Base-by-base conservation (phyloP, 2,329 filamentous ascomycete genomes). In the Aspergillus quadrilineatus region DNA sequence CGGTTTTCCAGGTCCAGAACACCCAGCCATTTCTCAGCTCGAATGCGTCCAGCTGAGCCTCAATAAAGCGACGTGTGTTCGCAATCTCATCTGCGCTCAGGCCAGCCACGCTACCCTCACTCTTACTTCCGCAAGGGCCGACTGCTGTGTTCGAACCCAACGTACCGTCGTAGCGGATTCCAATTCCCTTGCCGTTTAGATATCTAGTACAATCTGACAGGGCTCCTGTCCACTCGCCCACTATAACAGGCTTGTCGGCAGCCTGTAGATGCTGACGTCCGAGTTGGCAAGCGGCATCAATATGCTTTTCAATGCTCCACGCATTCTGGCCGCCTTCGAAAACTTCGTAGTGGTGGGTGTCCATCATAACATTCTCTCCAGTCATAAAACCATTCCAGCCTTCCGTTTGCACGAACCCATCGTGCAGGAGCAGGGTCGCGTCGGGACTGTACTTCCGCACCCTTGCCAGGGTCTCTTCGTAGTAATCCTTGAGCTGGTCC, bases 341-440 rank as follows among this genome's bases (percentile, higher is more conserved):
- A 56, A 85, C 78, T 67, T 88, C 82, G 67, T 89, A 89, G 66
- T 89, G 84, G 67, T 89, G 87, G 56, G 86, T 85, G 65, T 89
- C 87, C 60, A 89, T 72, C 45, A 82, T 80, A 41, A 87, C 80
- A 46, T 82, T 81, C 47, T 69, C 66, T 17, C 73, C 75, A 2
- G 77, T 82, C 63, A 87, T 76, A 69, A 84, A 85, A 4, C 79
- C 82, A 64, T 89, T 89, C 82, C 84, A 89, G 6, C 75, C 77
- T 44, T 72, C 77, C 0, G 82, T 78, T 1, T 75, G 63, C 28
- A 65, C 49, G 58, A 79, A 78, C 0, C 74, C 76, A 48, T 78
- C 76, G 44, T 83, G 80, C 30, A 89, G 69, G 34, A 87, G 75
- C n/a, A 88, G 79, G 8, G 78, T 67, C 6, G 75, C 77, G 48